Evolutionary conservation across 2,329 filamentous ascomycete species (phyloP).

Genomic region (Rhynchosporium secalis): DNA sequence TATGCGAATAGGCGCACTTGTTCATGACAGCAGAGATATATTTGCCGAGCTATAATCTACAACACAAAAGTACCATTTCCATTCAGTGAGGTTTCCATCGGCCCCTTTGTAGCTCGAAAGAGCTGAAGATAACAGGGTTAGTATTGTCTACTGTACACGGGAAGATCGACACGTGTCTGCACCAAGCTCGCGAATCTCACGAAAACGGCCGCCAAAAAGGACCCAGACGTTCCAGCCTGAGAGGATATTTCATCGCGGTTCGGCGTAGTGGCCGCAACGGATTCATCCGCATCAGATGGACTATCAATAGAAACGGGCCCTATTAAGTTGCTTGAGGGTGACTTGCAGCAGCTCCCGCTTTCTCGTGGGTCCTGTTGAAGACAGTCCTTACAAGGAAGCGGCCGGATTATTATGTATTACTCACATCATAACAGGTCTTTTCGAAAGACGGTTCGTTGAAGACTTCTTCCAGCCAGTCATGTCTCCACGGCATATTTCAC

Average conservation of each 20-base stretch:
- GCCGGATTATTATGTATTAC: too few species aligned
- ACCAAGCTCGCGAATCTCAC: conserved; percentile 8
- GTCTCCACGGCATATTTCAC: too few species aligned
- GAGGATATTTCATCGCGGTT: background rate
- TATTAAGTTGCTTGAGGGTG: too few species aligned
- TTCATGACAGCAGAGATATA: too few species aligned
- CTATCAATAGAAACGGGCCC: too few species aligned
- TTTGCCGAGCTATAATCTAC: background rate
- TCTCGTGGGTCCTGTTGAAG: too few species aligned
- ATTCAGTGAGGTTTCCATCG: background rate
- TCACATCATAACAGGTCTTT: too few species aligned
- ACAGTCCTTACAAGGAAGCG: too few species aligned
- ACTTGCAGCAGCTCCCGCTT: too few species aligned
- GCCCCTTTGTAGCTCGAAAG: background rate
- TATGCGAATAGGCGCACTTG: too few species aligned
- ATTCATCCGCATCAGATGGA: background rate
- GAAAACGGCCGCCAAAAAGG: conserved; percentile 8
- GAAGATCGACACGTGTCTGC: conserved; percentile 7
- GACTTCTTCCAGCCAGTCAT: too few species aligned
- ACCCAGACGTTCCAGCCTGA: background rate
- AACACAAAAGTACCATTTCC: conserved; percentile 5
- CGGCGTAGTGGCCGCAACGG: background rate
- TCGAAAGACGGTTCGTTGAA: too few species aligned
- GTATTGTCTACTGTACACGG: background rate
- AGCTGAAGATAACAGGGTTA: background rate